These are phyloP conservation scores for Gynandropsis gynandra DNA, from an alignment of 345 rosid genomes.

Conservation along the genomic window DNA sequence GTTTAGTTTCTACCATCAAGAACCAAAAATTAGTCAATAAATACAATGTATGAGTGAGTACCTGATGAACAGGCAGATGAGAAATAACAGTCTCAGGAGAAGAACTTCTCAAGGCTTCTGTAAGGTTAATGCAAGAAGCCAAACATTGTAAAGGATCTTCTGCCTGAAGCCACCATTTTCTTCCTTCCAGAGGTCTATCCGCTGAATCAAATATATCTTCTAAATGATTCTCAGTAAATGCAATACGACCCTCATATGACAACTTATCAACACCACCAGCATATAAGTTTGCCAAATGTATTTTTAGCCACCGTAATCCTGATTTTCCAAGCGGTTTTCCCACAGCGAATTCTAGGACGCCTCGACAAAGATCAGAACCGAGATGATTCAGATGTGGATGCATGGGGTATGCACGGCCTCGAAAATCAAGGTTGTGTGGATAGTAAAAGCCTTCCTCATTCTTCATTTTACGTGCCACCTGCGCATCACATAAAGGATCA, in stretches of 20 bases:
- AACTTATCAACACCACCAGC: constrained; percentile 96
- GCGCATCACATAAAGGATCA: constrained; percentile 30
- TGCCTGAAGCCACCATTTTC: constrained; percentile 91
- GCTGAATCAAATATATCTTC: constrained; percentile 92
- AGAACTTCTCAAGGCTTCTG: constrained; percentile 89
- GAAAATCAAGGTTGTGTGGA: constrained; percentile 94
- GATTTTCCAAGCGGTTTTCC: constrained; percentile 83
- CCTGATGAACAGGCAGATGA: constrained; percentile 93
- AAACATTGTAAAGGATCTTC: constrained; percentile 98
- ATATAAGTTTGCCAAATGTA: constrained; percentile 88
- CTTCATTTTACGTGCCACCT: constrained; percentile 96
- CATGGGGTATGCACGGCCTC: constrained; percentile 99
- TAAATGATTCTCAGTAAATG: constrained; percentile 76
- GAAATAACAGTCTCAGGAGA: constrained; percentile 65
- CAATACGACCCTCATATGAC: constrained; percentile 68
- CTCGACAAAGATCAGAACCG: constrained; percentile 97
- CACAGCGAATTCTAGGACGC: constrained; percentile 89
- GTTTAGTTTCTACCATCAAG: too few relatives aligned
- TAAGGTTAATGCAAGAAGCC: constrained; percentile 74
- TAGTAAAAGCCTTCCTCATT: constrained; percentile 91
- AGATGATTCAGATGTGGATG: constrained; percentile 97
- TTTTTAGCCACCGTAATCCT: constrained; percentile 89
- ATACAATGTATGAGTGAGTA: constrained; percentile 22
- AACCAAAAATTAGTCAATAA: constrained; percentile 6
- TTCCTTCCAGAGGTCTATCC: constrained; percentile 91